phyloP scores from a whole-genome alignment of 352 stramenopile species.

The Pilasporangium apinafurcum region DNA sequence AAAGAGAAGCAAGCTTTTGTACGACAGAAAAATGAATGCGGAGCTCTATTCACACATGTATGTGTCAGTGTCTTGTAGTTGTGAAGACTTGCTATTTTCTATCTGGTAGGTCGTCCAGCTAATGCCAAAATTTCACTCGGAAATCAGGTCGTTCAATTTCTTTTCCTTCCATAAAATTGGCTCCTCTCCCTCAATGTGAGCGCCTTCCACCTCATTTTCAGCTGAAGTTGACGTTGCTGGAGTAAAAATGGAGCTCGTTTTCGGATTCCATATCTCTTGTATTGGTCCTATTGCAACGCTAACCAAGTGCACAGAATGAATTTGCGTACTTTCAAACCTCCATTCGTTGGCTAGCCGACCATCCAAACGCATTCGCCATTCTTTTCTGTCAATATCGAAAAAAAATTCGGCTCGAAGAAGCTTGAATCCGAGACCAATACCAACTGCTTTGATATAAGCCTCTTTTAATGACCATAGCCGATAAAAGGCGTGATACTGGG shows the following conservation, averaged over 20 bases:
- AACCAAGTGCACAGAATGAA: conserved; percentile 30
- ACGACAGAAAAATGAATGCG: too few species aligned
- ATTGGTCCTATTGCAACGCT: conserved; percentile 41
- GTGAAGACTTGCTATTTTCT: too few species aligned
- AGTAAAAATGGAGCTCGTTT: conserved; percentile 39
- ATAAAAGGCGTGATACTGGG: conserved; percentile 42
- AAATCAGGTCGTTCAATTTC: conserved; percentile 4
- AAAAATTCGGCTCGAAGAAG: conserved; percentile 51
- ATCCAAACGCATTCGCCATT: conserved; percentile 36
- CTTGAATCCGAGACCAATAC: conserved; percentile 57
- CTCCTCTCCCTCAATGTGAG: too few species aligned
- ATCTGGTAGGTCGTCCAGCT: too few species aligned
- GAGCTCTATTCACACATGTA: too few species aligned
- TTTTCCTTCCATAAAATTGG: conserved; percentile 6
- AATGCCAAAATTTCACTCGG: too few species aligned
- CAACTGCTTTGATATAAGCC: conserved; percentile 68
- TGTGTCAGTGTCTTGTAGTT: too few species aligned
- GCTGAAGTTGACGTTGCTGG: background rate
- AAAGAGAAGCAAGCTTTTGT: too few species aligned
- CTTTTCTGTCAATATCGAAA: conserved; percentile 3
- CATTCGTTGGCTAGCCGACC: conserved; percentile 27
- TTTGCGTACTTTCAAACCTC: conserved; percentile 26
- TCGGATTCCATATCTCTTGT: conserved; percentile 28
- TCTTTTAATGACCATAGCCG: conserved; percentile 75
- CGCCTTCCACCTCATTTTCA: background rate